phyloP scores from a whole-genome alignment of 2,329 filamentous ascomycete species.

The Xenosphaeropsis pyriputrescens region DNA sequence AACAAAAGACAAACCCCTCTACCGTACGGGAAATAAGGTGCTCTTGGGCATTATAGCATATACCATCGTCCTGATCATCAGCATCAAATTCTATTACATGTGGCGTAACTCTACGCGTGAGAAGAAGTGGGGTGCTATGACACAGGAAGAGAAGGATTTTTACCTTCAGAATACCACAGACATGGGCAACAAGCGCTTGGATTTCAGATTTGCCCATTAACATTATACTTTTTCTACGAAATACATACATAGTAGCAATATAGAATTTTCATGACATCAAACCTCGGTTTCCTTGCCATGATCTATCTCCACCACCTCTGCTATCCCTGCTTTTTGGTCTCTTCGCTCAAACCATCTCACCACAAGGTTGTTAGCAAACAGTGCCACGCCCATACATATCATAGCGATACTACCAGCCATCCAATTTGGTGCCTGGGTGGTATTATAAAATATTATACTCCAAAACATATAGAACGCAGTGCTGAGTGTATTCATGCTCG shows the following conservation, averaged over 20 bases:
- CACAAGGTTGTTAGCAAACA: not conserved
- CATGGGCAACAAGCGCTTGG: constrained; percentile 21
- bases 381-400: constrained; percentile 1
- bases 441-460: constrained; percentile 57
- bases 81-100: constrained; percentile 32
- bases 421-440: constrained; percentile 40
- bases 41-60: constrained; percentile 32
- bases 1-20: constrained; percentile 31
- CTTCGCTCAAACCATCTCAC: not conserved
- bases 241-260: too few relatives aligned
- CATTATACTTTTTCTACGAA: too few relatives aligned
- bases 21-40: constrained; percentile 37
- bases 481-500: constrained; percentile 56
- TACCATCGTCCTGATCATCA: constrained; percentile 26
- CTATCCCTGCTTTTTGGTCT: not conserved
- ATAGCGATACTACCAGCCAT: not conserved
- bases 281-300: not conserved
- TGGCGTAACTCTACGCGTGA: constrained; percentile 25
- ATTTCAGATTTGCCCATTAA: constrained; percentile 22
- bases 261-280: too few relatives aligned
- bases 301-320: not conserved
- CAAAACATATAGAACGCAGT: constrained; percentile 62
- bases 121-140: constrained; percentile 28
- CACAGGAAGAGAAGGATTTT: constrained; percentile 24
- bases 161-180: constrained; percentile 25